A percentile compares a stretch with the other conserved stretches of the same genome.
Evolutionary conservation across 1,284 basidiomycete species (phyloP).

Genomic region (Tranzscheliella williamsii): DNA sequence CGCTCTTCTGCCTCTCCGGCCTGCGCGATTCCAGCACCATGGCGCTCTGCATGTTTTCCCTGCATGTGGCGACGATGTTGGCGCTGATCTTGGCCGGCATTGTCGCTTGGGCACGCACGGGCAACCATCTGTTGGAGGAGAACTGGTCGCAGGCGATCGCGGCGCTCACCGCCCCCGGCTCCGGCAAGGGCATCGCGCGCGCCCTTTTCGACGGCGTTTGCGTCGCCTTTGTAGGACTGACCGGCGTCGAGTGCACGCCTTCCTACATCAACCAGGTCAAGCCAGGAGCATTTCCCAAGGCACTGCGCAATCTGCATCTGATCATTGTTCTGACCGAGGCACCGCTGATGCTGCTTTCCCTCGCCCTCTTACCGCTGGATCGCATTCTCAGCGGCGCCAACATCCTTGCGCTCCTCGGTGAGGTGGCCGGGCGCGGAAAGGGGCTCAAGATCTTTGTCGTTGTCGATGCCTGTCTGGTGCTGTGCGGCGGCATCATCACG

Average conservation of each 20-base stretch:
- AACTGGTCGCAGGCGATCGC: slow-evolving; percentile 40
- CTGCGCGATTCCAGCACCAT: slow-evolving; percentile 38
- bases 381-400: slow-evolving; percentile 28
- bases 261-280: slow-evolving; percentile 44
- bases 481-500: slow-evolving; percentile 48
- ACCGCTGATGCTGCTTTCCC: slow-evolving; percentile 41
- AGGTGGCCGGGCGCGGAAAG: slow-evolving; percentile 19
- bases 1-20: slow-evolving; percentile 25
- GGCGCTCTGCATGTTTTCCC: slow-evolving; percentile 38
- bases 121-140: slow-evolving; percentile 18
- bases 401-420: slow-evolving; percentile 30
- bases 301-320: slow-evolving; percentile 40
- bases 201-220: slow-evolving; percentile 42
- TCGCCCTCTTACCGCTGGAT: slow-evolving; percentile 31
- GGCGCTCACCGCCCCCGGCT: slow-evolving; percentile 1
- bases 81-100: slow-evolving; percentile 42
- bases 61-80: slow-evolving; percentile 42
- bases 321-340: slow-evolving; percentile 36
- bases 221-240: slow-evolving; percentile 47
- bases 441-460: slow-evolving; percentile 43
- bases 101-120: slow-evolving; percentile 28
- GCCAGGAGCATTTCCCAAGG: slow-evolving; percentile 33
- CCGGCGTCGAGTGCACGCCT: slow-evolving; percentile 45
- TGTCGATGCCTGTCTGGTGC: slow-evolving; percentile 40
- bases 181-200: slow-evolving; percentile 28